Base-by-base conservation (phyloP, 2,329 filamentous ascomycete species). In the Fusarium aywerte region DNA sequence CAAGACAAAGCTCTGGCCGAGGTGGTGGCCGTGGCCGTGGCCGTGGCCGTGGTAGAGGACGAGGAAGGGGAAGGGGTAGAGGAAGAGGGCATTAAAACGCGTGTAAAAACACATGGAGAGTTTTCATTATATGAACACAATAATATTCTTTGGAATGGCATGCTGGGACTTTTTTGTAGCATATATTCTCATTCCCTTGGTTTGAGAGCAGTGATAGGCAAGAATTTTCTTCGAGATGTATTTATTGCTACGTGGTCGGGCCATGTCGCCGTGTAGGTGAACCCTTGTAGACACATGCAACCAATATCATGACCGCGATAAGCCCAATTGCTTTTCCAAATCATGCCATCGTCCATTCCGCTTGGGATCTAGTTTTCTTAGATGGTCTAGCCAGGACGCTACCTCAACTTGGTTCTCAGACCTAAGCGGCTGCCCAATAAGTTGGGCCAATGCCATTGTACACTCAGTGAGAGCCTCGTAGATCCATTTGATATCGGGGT, bases 381-480 rank as follows among this genome's bases (percentile, higher is more conserved):
- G 76, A 75, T 87, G 87, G 16, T 78, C 80, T 31, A 97, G 78
- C 91, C 89, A 92, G 42, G 67, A 73, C 44, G 76, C 72, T 39
- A 90, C 76, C 48, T 87, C 82, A 10, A 73, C 72, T 60, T 78
- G 78, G 65, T 86, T 82, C 7, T 80, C 75, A 3, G 64, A 58
- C 11, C 68, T 67, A 4, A 76, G 83, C 58, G 77, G 73, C 43
- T 79, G 72, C 78, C 79, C 78, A 70, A 84, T 84, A 62, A 91
- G 73, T n/a, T 77, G 76, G 55, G 82, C 83, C n/a, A 91, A 77
- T 31, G 82, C 80, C 29, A 90, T 75, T 1, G 89, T 89, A 74
- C 92, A 93, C 65, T 92, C 88, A 23, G 98, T 84, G 49, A 98
- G 81, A 7, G 90, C 90, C 78, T 97, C 92, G 75, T 97, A 97